Conservation (phyloP, 768 basidiomycete species). For the Leccinum disarticulatum region DNA sequence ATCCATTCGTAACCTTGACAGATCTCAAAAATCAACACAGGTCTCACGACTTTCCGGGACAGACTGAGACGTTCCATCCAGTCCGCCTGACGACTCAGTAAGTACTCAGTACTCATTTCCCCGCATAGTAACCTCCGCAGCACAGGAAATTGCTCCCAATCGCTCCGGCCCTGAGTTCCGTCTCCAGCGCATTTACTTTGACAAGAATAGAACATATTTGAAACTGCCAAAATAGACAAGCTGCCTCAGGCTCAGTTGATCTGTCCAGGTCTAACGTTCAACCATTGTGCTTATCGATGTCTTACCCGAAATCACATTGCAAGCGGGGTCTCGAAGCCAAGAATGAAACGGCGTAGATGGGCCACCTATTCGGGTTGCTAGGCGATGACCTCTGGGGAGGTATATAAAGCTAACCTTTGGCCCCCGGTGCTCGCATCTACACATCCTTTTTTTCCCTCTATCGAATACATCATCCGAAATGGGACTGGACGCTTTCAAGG, state of each 20-base stretch:
- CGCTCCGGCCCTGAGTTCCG: background rate
- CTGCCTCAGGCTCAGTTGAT: too few species aligned
- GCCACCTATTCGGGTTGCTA: background rate
- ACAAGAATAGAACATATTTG: slow-evolving; percentile 4
- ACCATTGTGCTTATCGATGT: slow-evolving; percentile 16
- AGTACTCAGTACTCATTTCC: background rate
- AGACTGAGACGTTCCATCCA: background rate
- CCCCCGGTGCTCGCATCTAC: background rate
- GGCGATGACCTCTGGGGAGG: background rate
- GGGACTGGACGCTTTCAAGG: slow-evolving; percentile 10
- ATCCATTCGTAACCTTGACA: background rate
- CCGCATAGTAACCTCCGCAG: background rate
- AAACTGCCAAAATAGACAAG: slow-evolving; percentile 9
- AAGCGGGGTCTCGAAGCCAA: slow-evolving; percentile 14
- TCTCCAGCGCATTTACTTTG: background rate
- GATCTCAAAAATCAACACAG: background rate
- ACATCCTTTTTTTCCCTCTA: background rate
- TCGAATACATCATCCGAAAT: slow-evolving; percentile 11
- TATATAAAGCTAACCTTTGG: background rate
- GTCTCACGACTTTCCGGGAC: slow-evolving; percentile 1
- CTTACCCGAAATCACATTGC: slow-evolving; percentile 17
- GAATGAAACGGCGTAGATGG: background rate
- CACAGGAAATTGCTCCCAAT: background rate
- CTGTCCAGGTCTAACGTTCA: background rate
- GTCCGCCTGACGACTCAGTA: background rate